Percentiles rank a stretch among this genome's conserved stretches.
Evolutionary conservation across 164 flowering plant genomes (phyloP).

Genomic region (Saururus chinensis): DNA sequence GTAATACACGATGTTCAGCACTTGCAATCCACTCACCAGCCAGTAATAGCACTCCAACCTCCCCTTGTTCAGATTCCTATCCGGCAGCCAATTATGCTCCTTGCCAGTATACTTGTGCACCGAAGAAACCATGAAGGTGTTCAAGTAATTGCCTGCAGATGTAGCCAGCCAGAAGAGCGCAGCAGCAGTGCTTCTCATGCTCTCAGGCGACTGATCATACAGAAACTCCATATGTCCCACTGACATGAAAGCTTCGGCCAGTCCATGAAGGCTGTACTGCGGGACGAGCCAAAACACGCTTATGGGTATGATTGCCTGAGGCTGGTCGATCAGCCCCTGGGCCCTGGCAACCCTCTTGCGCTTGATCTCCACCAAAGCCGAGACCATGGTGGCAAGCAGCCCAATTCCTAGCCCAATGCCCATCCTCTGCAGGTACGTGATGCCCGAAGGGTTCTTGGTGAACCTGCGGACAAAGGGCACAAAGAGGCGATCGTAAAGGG

Average conservation of each 20-base stretch:
- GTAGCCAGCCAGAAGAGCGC: constrained; percentile 48
- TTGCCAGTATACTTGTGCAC: constrained; percentile 44
- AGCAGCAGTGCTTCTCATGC: constrained; percentile 41
- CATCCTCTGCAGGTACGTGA: constrained; percentile 13
- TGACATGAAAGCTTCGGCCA: constrained; percentile 34
- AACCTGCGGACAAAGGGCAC: constrained; percentile 6
- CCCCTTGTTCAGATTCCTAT: constrained; percentile 51
- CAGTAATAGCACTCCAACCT: constrained; percentile 49
- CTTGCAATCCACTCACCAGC: constrained; percentile 49
- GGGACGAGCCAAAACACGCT: constrained; percentile 46
- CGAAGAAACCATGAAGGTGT: constrained; percentile 35
- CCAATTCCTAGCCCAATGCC: constrained; percentile 29
- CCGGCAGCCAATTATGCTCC: constrained; percentile 47
- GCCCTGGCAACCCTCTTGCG: constrained; percentile 34
- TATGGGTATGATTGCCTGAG: constrained; percentile 33
- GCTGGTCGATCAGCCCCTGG: constrained; percentile 30
- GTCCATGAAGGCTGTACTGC: constrained; percentile 32
- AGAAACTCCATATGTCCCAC: constrained; percentile 44
- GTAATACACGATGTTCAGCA: constrained; percentile 39
- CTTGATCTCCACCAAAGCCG: constrained; percentile 37
- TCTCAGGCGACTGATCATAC: constrained; percentile 48
- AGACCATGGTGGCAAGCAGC: constrained; percentile 28
- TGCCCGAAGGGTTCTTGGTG: constrained; percentile 3
- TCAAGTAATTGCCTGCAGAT: constrained; percentile 40
- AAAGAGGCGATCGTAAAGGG: constrained; percentile 9